Evolutionary conservation across 2,329 filamentous ascomycete species (phyloP), one percentile per base, ranked within the genome.

Genomic region (Alternaria longipes): DNA sequence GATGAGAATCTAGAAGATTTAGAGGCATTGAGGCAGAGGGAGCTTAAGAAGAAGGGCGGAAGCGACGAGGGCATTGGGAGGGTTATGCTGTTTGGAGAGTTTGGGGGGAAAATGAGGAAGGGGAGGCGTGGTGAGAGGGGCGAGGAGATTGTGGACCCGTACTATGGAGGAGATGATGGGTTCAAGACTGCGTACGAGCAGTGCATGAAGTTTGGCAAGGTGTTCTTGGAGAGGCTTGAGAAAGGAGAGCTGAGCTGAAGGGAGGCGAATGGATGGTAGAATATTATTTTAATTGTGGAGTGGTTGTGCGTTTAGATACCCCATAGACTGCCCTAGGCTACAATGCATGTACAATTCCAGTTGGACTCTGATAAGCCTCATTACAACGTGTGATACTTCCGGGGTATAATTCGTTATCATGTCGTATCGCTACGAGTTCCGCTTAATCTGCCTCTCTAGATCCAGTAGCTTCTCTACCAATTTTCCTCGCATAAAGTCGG

Each of bases 41-140:
- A 86, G 67, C 86, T 78, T n/a, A 79, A 78, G 69, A 75, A 71
- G 66, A 69, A 67, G 20, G 71, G 72, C 68, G 64, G 68, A 12
- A 8, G n/a, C 3, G 79, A 77, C 3, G 74, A 76, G 14, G 75
- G 75, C 40, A 59, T 84, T 24, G 84, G 83, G 0, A 81, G 82
- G 59, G 87, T 97, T 54, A 90, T 91, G 84, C 81, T 98, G 50
- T 98, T 95, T 81, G 95, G 95, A 32, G 91, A 94, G 70, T 93
- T 91, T 73, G 91, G 91, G 4, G 87, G 83, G 34, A 86, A 76
- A 70, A 72, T 62, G 63, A 67, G 72, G 56, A 68, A 63, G 52
- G 45, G 46, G 11, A 30, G 44, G 40, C 44, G 51, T 16, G 32
- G 40, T 12, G 62, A 57, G 22, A 26, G 22, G 55, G 62, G 56